Evolutionary conservation across 371 early-diverging fungal species (phyloP), one percentile per base, ranked within the genome.

Genomic region (Choanephora cucurbitarum): DNA sequence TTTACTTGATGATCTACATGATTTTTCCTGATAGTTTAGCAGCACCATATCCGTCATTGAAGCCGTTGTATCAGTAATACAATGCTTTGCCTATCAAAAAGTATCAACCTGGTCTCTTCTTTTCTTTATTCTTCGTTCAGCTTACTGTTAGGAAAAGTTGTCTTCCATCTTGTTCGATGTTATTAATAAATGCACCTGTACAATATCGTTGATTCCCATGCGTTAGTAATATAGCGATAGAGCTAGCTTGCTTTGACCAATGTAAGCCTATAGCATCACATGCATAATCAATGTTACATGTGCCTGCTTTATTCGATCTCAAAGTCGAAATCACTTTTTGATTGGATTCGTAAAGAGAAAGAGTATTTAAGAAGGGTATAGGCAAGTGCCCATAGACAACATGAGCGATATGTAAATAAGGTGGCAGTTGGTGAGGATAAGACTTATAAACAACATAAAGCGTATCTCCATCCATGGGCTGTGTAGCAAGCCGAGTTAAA

Each of bases 171-270:
- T 77, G 67, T 1, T 60, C 65, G 1, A 51, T 67, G 59, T 81
- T 81, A 54, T 81, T 81, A 33, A 81, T 34, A 52, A 81, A 40
- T 6, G 79, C 75, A 7, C 81, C 81, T 11, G 75, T 66, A 50
- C 81, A 81, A 45, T 79, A 81, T 47, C 71, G 69, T 54, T 79
- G 76, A 32, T 77, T 77, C 31, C 67, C 66, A 23, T 75, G 63
- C 2, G 81, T 72, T 15, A 81, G 22, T 31, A 81, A 50, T 7
- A 80, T 75, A n/a, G 72, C 81, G 6, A 81, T 79, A 18, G 81
- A 66, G 15, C 72, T 61, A 17, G 69, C 64, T 55, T 73, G 79
- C 18, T 77, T 62, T 0, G 56, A 51, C 57, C 66, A 80, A 24
- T 37, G 34, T 18, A 18, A 33, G 4, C 72, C 71, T 22, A 49